These are phyloP conservation scores for Cryptosporidium canis DNA, from an alignment of 169 alveolate genomes.

Conservation along the genomic window DNA sequence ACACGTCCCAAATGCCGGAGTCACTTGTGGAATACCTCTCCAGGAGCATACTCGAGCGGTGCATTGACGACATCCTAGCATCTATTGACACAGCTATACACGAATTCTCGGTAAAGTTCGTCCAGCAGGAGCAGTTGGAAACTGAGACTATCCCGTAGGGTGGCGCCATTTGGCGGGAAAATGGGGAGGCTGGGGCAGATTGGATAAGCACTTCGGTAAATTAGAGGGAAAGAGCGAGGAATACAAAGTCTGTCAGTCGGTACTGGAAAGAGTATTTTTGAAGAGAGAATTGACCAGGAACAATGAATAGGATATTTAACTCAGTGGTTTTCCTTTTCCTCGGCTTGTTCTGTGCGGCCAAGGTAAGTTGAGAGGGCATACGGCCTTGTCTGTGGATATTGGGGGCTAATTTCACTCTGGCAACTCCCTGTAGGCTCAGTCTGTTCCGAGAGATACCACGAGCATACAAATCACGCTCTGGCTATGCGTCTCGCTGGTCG, in stretches of 20 bases:
- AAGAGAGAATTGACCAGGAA: background rate
- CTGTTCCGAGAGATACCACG: constrained; percentile 49
- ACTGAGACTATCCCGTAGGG: background rate
- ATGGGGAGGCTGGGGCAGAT: background rate
- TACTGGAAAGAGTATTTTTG: background rate
- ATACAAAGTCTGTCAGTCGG: background rate
- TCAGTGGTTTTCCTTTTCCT: background rate
- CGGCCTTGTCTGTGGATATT: background rate
- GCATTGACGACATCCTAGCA: constrained; percentile 9
- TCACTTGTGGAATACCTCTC: background rate
- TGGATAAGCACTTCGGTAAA: background rate
- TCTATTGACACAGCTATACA: constrained; percentile 3
- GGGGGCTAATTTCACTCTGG: background rate
- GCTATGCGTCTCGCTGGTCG: constrained; percentile 22
- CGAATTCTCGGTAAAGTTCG: background rate
- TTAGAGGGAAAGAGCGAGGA: background rate
- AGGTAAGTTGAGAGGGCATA: constrained; percentile 8
- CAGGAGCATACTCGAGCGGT: background rate
- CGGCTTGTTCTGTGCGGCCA: background rate
- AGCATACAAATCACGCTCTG: constrained; percentile 67
- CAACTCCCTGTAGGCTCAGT: constrained; percentile 28
- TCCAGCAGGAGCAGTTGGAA: background rate
- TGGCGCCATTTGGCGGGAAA: constrained; percentile 43
- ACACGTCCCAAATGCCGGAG: background rate
- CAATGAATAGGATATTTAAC: background rate